Conservation (phyloP, 345 rosid species). For the Capsella bursapastoris region DNA sequence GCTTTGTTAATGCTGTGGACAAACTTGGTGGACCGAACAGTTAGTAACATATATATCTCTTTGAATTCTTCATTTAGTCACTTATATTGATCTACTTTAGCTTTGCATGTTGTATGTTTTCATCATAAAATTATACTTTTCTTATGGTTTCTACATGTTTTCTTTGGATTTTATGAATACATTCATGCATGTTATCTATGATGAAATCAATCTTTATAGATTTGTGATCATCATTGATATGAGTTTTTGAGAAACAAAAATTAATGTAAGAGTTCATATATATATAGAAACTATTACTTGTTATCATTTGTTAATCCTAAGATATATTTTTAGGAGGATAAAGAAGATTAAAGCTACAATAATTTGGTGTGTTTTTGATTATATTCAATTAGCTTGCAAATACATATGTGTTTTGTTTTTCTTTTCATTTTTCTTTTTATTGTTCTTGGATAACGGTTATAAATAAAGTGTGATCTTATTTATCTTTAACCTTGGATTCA, state of each 20-base stretch:
- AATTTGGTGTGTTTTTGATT: background rate
- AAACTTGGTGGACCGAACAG: constrained; percentile 42
- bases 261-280: too few relatives aligned
- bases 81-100: background rate
- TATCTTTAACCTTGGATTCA: background rate
- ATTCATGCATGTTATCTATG: constrained; percentile 26
- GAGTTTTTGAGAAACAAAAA: too few relatives aligned
- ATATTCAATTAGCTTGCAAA: background rate
- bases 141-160: background rate
- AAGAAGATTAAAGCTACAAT: background rate
- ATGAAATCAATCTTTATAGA: background rate
- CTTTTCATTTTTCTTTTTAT: background rate
- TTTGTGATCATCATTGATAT: constrained; percentile 1
- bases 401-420: background rate
- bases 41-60: constrained; percentile 23
- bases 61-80: constrained; percentile 7
- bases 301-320: background rate
- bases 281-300: too few relatives aligned
- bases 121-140: background rate
- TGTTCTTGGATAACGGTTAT: background rate
- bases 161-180: background rate
- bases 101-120: constrained; percentile 6
- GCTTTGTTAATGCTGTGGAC: constrained; percentile 34
- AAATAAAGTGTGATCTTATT: background rate
- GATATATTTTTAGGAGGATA: background rate